phyloP scores from a whole-genome alignment of 2,329 filamentous ascomycete genomes.

The Trichoderma afroharzianum region DNA sequence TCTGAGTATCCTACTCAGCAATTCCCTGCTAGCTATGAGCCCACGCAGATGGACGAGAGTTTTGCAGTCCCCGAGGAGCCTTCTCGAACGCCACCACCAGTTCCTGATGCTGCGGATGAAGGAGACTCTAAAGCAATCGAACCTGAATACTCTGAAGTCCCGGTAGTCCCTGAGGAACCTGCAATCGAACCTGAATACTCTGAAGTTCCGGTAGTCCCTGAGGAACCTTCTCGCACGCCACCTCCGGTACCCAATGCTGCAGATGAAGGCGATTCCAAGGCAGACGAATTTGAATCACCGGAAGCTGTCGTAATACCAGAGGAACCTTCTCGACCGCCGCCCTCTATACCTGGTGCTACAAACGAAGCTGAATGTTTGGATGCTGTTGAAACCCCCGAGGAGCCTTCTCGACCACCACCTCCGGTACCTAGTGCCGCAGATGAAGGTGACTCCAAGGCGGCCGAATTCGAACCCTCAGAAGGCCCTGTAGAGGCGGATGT shows the following conservation, averaged over 20 bases:
- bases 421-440: not conserved
- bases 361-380: not conserved
- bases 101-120: not conserved
- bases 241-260: not conserved
- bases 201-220: constrained; percentile 8
- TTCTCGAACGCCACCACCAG: not conserved
- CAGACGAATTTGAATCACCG: not conserved
- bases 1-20: constrained; percentile 26
- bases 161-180: not conserved
- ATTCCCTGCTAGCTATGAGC: constrained; percentile 20
- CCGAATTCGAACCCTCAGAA: not conserved
- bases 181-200: constrained; percentile 21
- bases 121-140: not conserved
- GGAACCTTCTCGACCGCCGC: not conserved
- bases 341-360: not conserved
- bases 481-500: not conserved
- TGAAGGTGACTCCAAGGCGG: not conserved
- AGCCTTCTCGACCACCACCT: not conserved
- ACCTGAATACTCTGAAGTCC: constrained; percentile 22
- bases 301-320: not conserved
- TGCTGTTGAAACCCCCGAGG: not conserved
- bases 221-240: not conserved
- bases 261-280: not conserved
- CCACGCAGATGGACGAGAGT: constrained; percentile 26
- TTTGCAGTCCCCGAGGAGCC: not conserved